Evolutionary conservation across 2,329 filamentous ascomycete species (phyloP).

Genomic region (Ceratocystis eucalypticola): DNA sequence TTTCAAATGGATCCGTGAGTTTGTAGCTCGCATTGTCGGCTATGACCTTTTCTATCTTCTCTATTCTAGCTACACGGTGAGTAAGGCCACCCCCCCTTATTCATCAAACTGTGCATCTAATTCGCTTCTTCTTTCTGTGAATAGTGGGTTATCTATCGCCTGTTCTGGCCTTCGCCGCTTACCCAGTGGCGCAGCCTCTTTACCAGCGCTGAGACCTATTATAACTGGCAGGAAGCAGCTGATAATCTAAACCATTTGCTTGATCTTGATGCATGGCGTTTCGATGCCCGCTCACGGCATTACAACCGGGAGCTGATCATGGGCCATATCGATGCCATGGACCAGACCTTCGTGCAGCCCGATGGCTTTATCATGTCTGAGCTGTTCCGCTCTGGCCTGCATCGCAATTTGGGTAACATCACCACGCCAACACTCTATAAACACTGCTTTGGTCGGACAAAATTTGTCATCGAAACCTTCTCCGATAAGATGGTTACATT

Average conservation of each 20-base stretch:
- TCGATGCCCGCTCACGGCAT: conserved; percentile 63
- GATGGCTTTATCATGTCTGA: conserved; percentile 66
- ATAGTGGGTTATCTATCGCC: conserved; percentile 13
- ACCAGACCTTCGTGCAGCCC: conserved; percentile 52
- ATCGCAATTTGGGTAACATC: conserved; percentile 80
- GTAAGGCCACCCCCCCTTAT: background rate
- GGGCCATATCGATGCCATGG: conserved; percentile 58
- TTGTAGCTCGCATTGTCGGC: conserved; percentile 6
- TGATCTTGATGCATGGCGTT: conserved; percentile 74
- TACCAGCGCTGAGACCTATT: conserved; percentile 54
- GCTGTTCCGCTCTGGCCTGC: conserved; percentile 61
- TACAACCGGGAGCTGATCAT: conserved; percentile 82
- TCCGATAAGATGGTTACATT: conserved; percentile 71
- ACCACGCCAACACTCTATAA: conserved; percentile 71
- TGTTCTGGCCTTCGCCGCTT: conserved; percentile 17
- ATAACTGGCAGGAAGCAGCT: conserved; percentile 79
- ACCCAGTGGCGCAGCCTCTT: conserved; percentile 31
- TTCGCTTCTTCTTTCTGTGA: background rate
- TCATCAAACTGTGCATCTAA: background rate
- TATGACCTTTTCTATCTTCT: conserved; percentile 15
- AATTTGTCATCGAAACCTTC: conserved; percentile 82
- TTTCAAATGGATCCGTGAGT: conserved; percentile 5
- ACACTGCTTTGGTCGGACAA: conserved; percentile 74
- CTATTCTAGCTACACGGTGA: conserved; percentile 6
- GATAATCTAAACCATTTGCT: conserved; percentile 68